These are phyloP conservation scores for Dunaliella primolecta DNA, from an alignment of 139 green algal genomes.

Conservation along the genomic window DNA sequence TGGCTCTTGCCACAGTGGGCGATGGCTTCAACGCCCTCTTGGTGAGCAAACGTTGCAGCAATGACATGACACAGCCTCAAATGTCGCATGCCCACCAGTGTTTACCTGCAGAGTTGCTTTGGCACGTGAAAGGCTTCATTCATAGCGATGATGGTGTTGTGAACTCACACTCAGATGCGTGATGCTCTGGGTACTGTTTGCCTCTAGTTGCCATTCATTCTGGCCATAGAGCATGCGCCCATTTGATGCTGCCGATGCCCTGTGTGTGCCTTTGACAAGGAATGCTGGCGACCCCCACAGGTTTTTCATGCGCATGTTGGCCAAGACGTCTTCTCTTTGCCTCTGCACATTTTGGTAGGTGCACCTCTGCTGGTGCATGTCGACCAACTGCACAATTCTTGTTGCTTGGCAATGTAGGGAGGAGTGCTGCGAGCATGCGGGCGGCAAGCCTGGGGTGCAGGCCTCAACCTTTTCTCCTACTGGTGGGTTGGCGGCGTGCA, in stretches of 20 bases:
- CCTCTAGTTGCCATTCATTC: background rate
- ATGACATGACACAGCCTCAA: background rate
- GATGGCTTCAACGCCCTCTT: slow-evolving; percentile 48
- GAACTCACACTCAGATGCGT: background rate
- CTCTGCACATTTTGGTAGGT: background rate
- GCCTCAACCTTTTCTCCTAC: slow-evolving; percentile 47
- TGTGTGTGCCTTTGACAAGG: too few relatives aligned
- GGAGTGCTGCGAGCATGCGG: slow-evolving; percentile 47
- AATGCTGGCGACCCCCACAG: too few relatives aligned
- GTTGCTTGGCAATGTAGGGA: slow-evolving; percentile 29
- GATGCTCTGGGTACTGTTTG: background rate
- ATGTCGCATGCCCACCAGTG: background rate
- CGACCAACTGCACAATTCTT: too few relatives aligned
- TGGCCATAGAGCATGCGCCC: background rate
- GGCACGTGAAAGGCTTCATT: background rate
- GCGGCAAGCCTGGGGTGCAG: slow-evolving; percentile 36
- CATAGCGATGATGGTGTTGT: background rate
- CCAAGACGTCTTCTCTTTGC: background rate
- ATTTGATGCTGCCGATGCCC: background rate
- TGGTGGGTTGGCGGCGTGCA: too few relatives aligned
- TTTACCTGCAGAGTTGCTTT: background rate
- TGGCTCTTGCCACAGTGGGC: slow-evolving; percentile 22
- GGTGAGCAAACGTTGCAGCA: background rate
- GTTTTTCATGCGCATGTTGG: too few relatives aligned
- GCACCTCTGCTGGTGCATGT: too few relatives aligned